Conservation (phyloP, 768 basidiomycete species). For the Exidia glandulosa region DNA sequence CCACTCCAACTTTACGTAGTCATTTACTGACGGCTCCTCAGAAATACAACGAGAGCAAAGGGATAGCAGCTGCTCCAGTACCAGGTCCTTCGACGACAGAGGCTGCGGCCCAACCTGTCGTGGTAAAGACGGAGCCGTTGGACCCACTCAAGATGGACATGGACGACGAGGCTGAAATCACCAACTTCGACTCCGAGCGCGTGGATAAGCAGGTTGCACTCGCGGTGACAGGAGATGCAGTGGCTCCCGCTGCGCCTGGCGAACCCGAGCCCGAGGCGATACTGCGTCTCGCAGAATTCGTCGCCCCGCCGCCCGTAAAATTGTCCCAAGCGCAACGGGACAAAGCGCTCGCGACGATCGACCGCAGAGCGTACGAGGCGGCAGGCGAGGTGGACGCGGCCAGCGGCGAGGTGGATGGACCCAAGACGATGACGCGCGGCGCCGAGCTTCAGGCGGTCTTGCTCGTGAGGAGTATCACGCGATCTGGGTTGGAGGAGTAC, state of each 20-base stretch:
- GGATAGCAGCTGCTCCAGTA: not conserved
- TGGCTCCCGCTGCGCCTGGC: too few species aligned
- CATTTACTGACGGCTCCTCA: too few species aligned
- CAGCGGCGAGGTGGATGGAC: constrained; percentile 17
- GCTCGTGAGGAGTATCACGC: not conserved
- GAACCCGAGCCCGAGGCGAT: not conserved
- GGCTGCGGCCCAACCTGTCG: not conserved
- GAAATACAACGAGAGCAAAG: constrained; percentile 27
- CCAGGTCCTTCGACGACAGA: not conserved
- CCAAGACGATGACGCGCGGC: constrained; percentile 78
- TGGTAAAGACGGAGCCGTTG: constrained; percentile 57
- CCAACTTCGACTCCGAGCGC: constrained; percentile 70
- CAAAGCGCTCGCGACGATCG: not conserved
- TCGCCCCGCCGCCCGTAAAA: not conserved
- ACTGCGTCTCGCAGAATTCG: not conserved
- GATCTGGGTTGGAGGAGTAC: constrained; percentile 5
- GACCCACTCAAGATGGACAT: constrained; percentile 93
- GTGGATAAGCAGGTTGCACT: constrained; percentile 56
- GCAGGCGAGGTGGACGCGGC: not conserved
- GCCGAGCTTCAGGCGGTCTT: constrained; percentile 29
- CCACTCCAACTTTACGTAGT: too few species aligned
- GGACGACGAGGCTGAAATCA: constrained; percentile 85
- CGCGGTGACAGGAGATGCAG: not conserved
- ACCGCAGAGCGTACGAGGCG: not conserved
- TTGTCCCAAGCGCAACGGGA: not conserved